Base-by-base conservation (phyloP, 768 basidiomycete species). In the Wakefieldia striispora region DNA sequence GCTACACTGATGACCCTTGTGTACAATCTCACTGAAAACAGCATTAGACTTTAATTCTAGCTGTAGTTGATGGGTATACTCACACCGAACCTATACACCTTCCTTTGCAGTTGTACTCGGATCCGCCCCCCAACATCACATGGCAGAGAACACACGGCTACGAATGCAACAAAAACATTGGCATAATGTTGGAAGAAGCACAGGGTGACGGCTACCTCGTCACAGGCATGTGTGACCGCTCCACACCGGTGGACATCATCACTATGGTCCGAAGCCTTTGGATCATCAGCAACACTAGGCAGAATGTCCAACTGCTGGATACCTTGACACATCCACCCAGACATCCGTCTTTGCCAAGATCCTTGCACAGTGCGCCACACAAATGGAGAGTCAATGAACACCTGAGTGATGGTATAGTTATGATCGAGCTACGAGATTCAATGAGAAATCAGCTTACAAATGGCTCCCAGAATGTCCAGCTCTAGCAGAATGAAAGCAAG, bases 231-330 rank as follows among this genome's bases (percentile, higher is more conserved):
- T 1, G 71, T 58, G 37, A 59, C 47, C 1, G 80, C 79, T 1
- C 79, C 71, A 51, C 83, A 84, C 40, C 74, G 52, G 54, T 84
- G 83, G 17, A 73, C 76, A 1, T 70, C 73, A 6, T 74, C 81
- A 14, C 54, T 52, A 45, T 84, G 83, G 3, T 64, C 73, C 3
- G 68, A 66, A 16, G 75, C 66, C 81, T 84, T 34, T 5, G 14
- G 14, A 41, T 14, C 33, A 33, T 50, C 12, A 46, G 36, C 21
- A 43, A 45, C 11, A 38, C 6, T 2, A 37, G 13, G 23, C 23
- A 23, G 23, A 23, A 23, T 49, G 11, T 23, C 23, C 23, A 23
- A 6, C 37, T 23, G 6, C 23, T 6, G 6, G 23, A 23, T 23
- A 23, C 23, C 23, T 23, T 23, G 23, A 23, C 23, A 23, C 23